Evolutionary conservation across 345 rosid genomes (phyloP).

Genomic region (Geranium brycei): DNA sequence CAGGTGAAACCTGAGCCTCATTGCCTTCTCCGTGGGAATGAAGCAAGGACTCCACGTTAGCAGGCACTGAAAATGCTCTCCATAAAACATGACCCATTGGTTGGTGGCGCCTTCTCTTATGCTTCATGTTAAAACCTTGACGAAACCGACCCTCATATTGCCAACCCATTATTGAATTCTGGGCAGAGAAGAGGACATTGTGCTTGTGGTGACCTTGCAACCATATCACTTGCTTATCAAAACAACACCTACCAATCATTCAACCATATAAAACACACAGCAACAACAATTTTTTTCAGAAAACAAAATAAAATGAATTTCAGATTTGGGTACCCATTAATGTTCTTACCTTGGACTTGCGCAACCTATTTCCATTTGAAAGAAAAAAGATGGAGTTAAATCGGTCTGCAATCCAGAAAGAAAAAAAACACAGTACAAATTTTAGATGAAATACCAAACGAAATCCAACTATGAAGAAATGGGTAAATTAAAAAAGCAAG

Average conservation of each 20-base stretch:
- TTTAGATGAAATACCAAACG: no score
- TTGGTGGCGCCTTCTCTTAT: conserved; percentile 18
- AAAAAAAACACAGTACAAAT: no score
- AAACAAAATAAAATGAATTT: no score
- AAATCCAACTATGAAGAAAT: no score
- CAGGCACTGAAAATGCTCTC: conserved; percentile 28
- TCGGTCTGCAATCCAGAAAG: no score
- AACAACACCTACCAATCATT: conserved; percentile 6
- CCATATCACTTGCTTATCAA: conserved; percentile 27
- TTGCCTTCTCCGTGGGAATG: conserved; percentile 15
- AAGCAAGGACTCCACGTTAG: conserved; percentile 34
- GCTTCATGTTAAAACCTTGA: conserved; percentile 12
- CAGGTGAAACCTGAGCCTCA: conserved; percentile 21
- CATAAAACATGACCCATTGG: conserved; percentile 9
- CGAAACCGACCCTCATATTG: conserved; percentile 11
- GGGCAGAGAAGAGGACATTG: conserved; percentile 20
- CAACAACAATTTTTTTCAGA: no score
- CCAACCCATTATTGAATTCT: conserved; percentile 16
- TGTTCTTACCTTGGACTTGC: no score
- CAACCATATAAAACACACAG: no score
- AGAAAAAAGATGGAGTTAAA: no score
- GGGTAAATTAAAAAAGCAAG: no score
- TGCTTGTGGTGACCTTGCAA: conserved; percentile 3
- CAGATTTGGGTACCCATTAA: no score
- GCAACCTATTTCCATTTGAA: no score